A percentile compares a stretch with the other conserved stretches of the same genome.
These are phyloP conservation scores for Sanguinoderma infundibulare DNA, from an alignment of 1,284 basidiomycete species.

Conservation along the genomic window DNA sequence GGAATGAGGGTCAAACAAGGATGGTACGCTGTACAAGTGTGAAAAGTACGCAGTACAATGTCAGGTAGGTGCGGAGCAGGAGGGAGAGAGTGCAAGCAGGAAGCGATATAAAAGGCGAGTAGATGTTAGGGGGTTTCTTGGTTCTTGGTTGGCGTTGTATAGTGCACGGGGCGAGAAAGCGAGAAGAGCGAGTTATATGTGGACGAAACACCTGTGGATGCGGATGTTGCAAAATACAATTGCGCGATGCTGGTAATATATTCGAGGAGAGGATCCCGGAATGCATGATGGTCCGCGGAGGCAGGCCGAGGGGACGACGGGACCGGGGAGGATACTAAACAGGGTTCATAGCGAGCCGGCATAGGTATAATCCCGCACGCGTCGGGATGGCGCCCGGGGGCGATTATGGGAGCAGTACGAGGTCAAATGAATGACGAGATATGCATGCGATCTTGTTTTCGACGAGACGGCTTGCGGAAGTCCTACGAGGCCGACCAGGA, in stretches of 20 bases:
- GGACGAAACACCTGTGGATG: constrained; percentile 43
- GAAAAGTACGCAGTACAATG: constrained; percentile 44
- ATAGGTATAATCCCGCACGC: constrained; percentile 39
- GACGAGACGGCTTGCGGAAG: constrained; percentile 17
- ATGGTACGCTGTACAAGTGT: constrained; percentile 44
- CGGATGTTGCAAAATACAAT: constrained; percentile 71
- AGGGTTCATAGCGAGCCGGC: constrained; percentile 38
- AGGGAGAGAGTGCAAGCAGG: constrained; percentile 21
- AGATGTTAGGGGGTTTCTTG: constrained; percentile 9
- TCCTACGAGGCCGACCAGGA: constrained; percentile 14
- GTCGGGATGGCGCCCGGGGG: constrained; percentile 29
- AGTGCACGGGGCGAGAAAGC: constrained; percentile 32
- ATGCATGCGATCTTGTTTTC: constrained; percentile 26
- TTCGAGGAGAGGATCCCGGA: constrained; percentile 29
- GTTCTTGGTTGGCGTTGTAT: constrained; percentile 20
- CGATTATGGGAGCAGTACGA: constrained; percentile 24
- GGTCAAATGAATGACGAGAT: constrained; percentile 29
- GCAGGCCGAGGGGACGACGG: constrained; percentile 31
- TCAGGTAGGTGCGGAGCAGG: constrained; percentile 16
- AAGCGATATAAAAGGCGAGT: constrained; percentile 36
- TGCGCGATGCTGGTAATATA: constrained; percentile 53
- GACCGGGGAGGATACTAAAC: constrained; percentile 32
- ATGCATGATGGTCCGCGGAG: constrained; percentile 28
- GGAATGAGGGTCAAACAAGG: constrained; percentile 22
- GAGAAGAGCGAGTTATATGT: constrained; percentile 42